These are phyloP conservation scores for Nakazawaea populi DNA, from an alignment of 805 yeast species.

Conservation along the genomic window DNA sequence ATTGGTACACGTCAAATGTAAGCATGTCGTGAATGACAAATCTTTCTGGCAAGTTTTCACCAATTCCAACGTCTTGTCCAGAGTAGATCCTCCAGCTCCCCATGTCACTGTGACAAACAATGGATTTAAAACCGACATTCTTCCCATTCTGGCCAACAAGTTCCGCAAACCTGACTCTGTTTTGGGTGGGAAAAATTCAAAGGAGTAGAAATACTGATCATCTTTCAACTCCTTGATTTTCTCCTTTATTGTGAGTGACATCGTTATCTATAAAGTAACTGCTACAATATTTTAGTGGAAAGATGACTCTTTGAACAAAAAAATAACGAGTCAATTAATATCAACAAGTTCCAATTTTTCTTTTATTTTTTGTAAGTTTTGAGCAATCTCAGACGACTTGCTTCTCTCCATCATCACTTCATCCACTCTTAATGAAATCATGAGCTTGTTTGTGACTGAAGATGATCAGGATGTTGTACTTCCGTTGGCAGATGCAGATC, in stretches of 20 bases:
- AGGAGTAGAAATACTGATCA: slow-evolving; percentile 65
- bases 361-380: not conserved
- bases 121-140: slow-evolving; percentile 88
- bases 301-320: no score
- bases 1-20: slow-evolving; percentile 95
- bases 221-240: slow-evolving; percentile 41
- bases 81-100: slow-evolving; percentile 98
- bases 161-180: slow-evolving; percentile 84
- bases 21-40: slow-evolving; percentile 80
- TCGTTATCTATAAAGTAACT: not conserved
- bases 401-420: not conserved
- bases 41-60: slow-evolving; percentile 73
- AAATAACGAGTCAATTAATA: no score
- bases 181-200: slow-evolving; percentile 97
- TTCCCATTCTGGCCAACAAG: slow-evolving; percentile 75
- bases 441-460: slow-evolving; percentile 6
- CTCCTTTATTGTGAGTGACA: slow-evolving; percentile 37
- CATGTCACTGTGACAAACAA: slow-evolving; percentile 90
- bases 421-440: not conserved
- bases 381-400: slow-evolving; percentile 1
- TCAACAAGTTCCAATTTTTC: no score
- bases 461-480: slow-evolving; percentile 4
- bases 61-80: slow-evolving; percentile 77
- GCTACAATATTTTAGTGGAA: no score
- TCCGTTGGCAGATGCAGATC: not conserved